phyloP scores from a whole-genome alignment of 2,329 filamentous ascomycete species.

The Aspergillus intermedius region DNA sequence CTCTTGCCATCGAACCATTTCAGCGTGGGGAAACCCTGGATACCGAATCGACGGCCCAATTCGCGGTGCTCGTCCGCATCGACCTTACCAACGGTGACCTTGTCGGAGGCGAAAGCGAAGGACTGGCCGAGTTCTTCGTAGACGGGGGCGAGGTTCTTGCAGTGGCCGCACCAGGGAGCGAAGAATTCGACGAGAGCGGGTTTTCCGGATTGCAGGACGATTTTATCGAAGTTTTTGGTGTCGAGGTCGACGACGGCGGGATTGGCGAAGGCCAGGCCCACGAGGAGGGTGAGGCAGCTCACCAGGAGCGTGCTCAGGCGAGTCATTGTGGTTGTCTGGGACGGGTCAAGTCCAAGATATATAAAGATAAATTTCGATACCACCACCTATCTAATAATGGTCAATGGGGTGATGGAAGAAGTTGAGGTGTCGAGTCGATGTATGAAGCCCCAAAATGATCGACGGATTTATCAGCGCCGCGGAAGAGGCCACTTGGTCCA shows the following conservation, averaged over 20 bases:
- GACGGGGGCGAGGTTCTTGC: conserved; percentile 91
- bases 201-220: conserved; percentile 86
- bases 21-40: conserved; percentile 92
- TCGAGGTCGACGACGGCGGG: conserved; percentile 86
- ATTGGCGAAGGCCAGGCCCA: conserved; percentile 56
- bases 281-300: conserved; percentile 40
- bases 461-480: conserved; percentile 10
- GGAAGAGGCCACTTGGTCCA: conserved; percentile 31
- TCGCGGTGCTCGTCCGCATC: conserved; percentile 85
- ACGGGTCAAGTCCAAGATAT: background rate
- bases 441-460: background rate
- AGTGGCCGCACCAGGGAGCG: conserved; percentile 97
- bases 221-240: conserved; percentile 82
- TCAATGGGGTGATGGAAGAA: background rate
- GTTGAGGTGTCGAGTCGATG: background rate
- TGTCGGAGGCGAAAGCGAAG: conserved; percentile 67
- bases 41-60: conserved; percentile 76
- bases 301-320: conserved; percentile 42
- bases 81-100: conserved; percentile 87
- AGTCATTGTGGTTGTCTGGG: conserved; percentile 32
- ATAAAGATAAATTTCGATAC: background rate
- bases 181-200: conserved; percentile 97
- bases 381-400: background rate
- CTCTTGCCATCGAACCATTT: conserved; percentile 98
- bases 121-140: conserved; percentile 81